Base-by-base conservation (phyloP, 768 basidiomycete species). In the Xanthoconium purpureum region DNA sequence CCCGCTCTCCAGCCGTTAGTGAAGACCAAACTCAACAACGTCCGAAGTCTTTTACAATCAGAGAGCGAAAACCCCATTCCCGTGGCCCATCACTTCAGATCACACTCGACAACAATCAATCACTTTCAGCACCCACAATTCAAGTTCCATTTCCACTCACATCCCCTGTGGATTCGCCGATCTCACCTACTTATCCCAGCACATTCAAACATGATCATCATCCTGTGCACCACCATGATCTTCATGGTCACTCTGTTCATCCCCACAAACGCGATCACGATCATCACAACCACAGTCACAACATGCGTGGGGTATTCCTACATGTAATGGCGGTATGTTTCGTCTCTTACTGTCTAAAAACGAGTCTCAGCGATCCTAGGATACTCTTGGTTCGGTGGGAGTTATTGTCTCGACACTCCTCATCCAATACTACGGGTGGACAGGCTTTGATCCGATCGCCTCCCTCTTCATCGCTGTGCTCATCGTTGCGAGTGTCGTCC, bases 301-400 rank as follows among this genome's bases (percentile, higher is more conserved):
- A 99, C 70, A 99, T 99, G 97, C 89, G 94, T 35, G 97, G 97
- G 17, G 94, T 99, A 63, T 99, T 99, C 71, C 74, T 98, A 54
- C 96, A 99, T 67, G 96, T 99, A 46, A 88, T 97, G 87, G 94
- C 94, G 55, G 91, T 91, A 74, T 62, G 85, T 71, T 29, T 51
- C 32, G 48, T 42, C 29, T 50, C 43, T 24, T 24, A 17, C 20
- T 33, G 37, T 30, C 39, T 6, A 24, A 39, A 12, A 37, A 15
- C n/a, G 51, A 50, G 52, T 49, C 59, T 59, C 38, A 65, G 49
- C 32, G 35, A 58, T 20, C 45, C 36, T 58, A 92, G 89, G 95
- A 98, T 65, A 97, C 96, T 12, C 80, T 98, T 10, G 97, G 97
- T 45, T 97, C 94, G 17, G 94, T 98, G 20, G 97, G 97, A 17